Evolutionary conservation across 1,284 basidiomycete species (phyloP), one percentile per base, ranked within the genome.

Genomic region (Boletus holoroseus): DNA sequence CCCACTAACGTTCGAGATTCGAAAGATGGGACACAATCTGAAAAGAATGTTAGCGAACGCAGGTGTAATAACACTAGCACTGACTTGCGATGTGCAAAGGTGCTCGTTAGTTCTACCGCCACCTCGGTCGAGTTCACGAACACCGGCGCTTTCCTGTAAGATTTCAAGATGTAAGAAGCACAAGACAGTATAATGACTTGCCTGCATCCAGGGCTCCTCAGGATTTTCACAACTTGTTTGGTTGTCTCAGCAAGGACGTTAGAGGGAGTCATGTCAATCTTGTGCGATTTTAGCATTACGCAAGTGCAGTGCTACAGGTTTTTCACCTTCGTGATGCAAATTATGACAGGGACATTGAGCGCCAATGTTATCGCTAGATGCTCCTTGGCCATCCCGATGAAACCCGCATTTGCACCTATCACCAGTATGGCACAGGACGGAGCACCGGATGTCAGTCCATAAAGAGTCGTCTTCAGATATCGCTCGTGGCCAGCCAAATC

Each of bases 351-450:
- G 1, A 99, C 90, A 59, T 87, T 91, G 42, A 99, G 73, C 1
- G 95, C 95, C 0, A 99, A 75, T 0, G 95, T 87, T 50, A 99
- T 94, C 1, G 95, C 93, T 12, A 98, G 75, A 69, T 98, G 95
- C 67, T 95, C 93, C 68, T 98, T 97, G 26, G 91, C 94, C 95
- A 98, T 98, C 41, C 96, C 96, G 53, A 98, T 96, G 44, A 99
- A 69, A 7, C 88, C 87, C 1, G 96, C 95, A 67, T 99, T 99
- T 1, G 85, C 94, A 27, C 94, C 96, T 11, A 99, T 91, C 75
- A 97, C 95, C 46, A 99, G 76, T 58, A 98, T 85, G 15, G 97
- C 93, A 68, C 94, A 96, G 50, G 96, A 96, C 1, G 95, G 94
- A 1, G 92, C 84, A 30, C 91, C 92, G 7, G 94, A 95, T 0